Evolutionary conservation across 2,329 filamentous ascomycete species (phyloP).

Genomic region (Microdochium nivale): DNA sequence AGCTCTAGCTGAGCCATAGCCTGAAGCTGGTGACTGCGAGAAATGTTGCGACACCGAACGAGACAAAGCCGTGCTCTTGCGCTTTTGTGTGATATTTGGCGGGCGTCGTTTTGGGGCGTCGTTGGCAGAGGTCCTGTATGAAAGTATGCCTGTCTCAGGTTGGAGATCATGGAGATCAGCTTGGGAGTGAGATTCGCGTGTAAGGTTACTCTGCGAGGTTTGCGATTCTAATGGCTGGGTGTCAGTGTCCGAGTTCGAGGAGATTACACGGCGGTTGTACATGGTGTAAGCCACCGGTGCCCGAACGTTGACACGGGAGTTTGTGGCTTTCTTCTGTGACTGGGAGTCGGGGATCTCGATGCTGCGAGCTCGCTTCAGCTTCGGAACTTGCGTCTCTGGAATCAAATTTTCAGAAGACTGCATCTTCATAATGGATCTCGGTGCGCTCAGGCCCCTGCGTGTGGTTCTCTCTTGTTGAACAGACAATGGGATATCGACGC

Average conservation of each 20-base stretch:
- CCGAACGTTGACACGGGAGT: slow-evolving; percentile 7
- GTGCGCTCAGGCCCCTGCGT: slow-evolving; percentile 13
- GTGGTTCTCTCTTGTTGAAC: slow-evolving; percentile 18
- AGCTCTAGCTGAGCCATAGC: background rate
- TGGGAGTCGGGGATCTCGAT: slow-evolving; percentile 2
- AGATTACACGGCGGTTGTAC: slow-evolving; percentile 17
- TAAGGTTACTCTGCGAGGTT: background rate
- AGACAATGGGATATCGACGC: slow-evolving; percentile 12
- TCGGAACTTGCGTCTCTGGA: slow-evolving; percentile 6
- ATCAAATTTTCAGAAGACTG: slow-evolving; percentile 3
- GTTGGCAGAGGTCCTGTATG: background rate
- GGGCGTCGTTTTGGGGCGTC: background rate
- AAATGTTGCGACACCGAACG: background rate
- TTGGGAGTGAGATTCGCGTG: background rate
- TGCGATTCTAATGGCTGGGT: slow-evolving; percentile 3
- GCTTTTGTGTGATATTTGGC: background rate
- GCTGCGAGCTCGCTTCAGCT: slow-evolving; percentile 4
- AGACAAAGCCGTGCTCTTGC: background rate
- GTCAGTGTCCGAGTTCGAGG: background rate
- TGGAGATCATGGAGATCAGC: background rate
- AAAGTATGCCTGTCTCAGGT: background rate
- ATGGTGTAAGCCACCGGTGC: slow-evolving; percentile 11
- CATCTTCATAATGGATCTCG: slow-evolving; percentile 18
- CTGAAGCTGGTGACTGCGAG: background rate
- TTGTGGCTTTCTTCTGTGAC: slow-evolving; percentile 3